These are phyloP conservation scores for Tetrapyrgos nigripes DNA, from an alignment of 1,284 basidiomycete species.

Conservation along the genomic window DNA sequence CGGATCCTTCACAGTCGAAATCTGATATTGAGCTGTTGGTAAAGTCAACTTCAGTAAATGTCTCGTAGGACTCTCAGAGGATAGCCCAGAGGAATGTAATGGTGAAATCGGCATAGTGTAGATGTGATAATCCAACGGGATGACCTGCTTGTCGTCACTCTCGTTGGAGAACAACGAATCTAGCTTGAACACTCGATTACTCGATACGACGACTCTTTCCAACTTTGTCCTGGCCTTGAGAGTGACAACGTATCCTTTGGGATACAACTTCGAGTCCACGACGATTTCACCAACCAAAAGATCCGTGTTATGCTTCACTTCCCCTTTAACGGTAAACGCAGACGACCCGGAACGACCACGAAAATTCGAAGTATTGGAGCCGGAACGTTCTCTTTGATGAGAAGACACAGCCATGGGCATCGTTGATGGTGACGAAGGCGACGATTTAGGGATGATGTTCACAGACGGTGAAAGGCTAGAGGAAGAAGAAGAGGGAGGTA, in stretches of 20 bases:
- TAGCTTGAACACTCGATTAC: conserved; percentile 1
- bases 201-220: neutral
- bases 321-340: conserved; percentile 66
- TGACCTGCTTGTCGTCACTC: conserved; percentile 25
- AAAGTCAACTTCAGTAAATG: conserved; percentile 80
- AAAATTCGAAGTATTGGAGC: conserved; percentile 21
- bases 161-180: conserved; percentile 4
- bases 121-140: conserved; percentile 62
- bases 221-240: conserved; percentile 44
- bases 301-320: conserved; percentile 61
- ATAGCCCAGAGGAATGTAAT: conserved; percentile 76
- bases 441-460: neutral
- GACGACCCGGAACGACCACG: conserved; percentile 45
- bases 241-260: conserved; percentile 68
- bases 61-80: conserved; percentile 61
- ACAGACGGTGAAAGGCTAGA: neutral
- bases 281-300: conserved; percentile 75
- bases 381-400: conserved; percentile 11
- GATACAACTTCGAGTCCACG: conserved; percentile 79
- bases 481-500: conserved; percentile 1
- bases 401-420: neutral
- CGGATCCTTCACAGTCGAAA: conserved; percentile 79
- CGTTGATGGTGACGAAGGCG: neutral
- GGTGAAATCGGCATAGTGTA: conserved; percentile 81
- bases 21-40: conserved; percentile 83